Conservation (phyloP, 495 filamentous ascomycete species). For the Aspergillus funiculosus region DNA sequence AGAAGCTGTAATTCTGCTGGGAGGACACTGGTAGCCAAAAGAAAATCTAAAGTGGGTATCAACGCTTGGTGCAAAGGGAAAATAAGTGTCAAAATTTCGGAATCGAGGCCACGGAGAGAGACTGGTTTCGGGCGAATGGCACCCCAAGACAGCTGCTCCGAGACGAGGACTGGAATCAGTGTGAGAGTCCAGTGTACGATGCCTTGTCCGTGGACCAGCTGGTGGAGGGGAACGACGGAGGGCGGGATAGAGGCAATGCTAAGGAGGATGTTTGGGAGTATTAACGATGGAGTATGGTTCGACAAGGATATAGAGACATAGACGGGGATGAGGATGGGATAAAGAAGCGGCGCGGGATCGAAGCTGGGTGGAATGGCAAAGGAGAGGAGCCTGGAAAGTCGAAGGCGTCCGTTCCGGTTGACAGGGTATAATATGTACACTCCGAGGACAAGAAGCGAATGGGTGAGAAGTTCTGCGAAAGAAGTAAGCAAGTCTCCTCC, state of each 20-base stretch:
- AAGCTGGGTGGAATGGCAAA: conserved; percentile 65
- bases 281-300: conserved; percentile 43
- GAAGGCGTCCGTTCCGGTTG: conserved; percentile 24
- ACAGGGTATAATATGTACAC: conserved; percentile 48
- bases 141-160: conserved; percentile 38
- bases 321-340: conserved; percentile 71
- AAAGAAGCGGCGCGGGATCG: conserved; percentile 87
- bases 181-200: conserved; percentile 68
- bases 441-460: conserved; percentile 34
- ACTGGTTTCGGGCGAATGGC: conserved; percentile 27
- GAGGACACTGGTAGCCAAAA: conserved; percentile 82
- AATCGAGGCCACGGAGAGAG: conserved; percentile 40
- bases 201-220: conserved; percentile 50
- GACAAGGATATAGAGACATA: conserved; percentile 74
- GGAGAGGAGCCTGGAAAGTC: conserved; percentile 26
- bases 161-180: conserved; percentile 52
- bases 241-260: conserved; percentile 72
- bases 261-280: conserved; percentile 77
- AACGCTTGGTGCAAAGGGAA: conserved; percentile 85
- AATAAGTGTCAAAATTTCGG: conserved; percentile 61
- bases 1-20: conserved; percentile 83
- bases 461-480: conserved; percentile 43
- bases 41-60: conserved; percentile 62
- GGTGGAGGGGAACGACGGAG: conserved; percentile 59
- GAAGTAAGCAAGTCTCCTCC: conserved; percentile 4